Percentiles rank a stretch among this genome's conserved stretches.
phyloP scores from a whole-genome alignment of 768 basidiomycete species.

The Clitopilus passeckerianus region DNA sequence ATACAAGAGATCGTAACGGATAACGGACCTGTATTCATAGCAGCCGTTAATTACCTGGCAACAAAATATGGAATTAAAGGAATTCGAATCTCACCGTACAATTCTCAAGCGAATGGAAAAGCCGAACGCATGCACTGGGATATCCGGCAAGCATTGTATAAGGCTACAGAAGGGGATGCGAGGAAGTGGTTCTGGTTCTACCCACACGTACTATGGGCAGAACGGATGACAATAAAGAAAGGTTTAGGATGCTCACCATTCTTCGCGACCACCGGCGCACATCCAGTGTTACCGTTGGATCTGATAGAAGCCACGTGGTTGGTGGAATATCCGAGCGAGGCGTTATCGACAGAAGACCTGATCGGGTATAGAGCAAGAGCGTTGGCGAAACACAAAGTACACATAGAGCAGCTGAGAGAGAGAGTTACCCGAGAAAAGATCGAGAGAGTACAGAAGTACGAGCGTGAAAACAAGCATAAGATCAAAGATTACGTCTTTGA shows the following conservation, averaged over 20 bases:
- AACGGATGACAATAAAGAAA: conserved; percentile 22
- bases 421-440: background rate
- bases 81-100: conserved; percentile 28
- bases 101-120: conserved; percentile 26
- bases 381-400: background rate
- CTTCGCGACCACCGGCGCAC: conserved; percentile 1
- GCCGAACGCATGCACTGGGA: conserved; percentile 20
- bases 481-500: conserved; percentile 3
- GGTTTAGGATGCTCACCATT: conserved; percentile 25
- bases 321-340: background rate
- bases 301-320: conserved; percentile 4
- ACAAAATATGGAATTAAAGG: conserved; percentile 7
- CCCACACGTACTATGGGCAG: conserved; percentile 28
- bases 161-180: conserved; percentile 24
- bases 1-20: conserved; percentile 33
- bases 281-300: conserved; percentile 2
- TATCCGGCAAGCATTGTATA: conserved; percentile 27
- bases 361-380: background rate
- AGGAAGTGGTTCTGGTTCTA: conserved; percentile 21
- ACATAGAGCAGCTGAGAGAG: background rate
- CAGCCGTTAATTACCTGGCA: background rate
- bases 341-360: background rate
- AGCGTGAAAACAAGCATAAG: background rate
- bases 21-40: conserved; percentile 25
- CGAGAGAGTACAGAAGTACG: background rate